Evolutionary conservation across 805 yeast genomes (phyloP).

Genomic region (Candida arabinofermentans): DNA sequence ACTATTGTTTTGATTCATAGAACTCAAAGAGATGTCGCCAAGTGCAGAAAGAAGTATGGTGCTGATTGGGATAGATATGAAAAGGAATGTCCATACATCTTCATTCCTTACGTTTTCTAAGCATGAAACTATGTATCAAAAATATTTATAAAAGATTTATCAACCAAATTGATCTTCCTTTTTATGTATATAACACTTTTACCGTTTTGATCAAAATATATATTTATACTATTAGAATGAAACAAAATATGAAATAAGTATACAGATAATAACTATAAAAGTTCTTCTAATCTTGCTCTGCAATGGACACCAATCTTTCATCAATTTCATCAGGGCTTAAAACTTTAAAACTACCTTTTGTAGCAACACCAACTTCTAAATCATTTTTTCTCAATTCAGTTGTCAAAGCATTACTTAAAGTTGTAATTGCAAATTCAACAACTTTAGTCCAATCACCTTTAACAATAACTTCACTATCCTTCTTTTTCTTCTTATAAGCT

Average conservation of each 20-base stretch:
- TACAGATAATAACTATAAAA: not conserved
- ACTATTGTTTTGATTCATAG: conserved; percentile 84
- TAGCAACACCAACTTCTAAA: conserved; percentile 88
- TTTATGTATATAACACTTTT: too few species aligned
- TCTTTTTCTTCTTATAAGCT: conserved; percentile 64
- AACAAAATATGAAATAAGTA: not conserved
- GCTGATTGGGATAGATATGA: conserved; percentile 88
- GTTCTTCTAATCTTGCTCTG: conserved; percentile 82
- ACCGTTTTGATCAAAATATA: too few species aligned
- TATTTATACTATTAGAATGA: not conserved
- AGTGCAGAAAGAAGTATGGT: conserved; percentile 86
- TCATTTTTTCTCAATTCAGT: conserved; percentile 94
- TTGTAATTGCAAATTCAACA: conserved; percentile 84
- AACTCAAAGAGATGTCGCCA: conserved; percentile 79
- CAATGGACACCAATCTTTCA: conserved; percentile 88
- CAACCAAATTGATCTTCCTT: not conserved
- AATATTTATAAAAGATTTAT: not conserved
- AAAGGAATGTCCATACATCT: conserved; percentile 85
- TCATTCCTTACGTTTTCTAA: conserved; percentile 81
- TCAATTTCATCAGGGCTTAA: conserved; percentile 87
- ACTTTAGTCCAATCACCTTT: conserved; percentile 85
- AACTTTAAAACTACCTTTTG: conserved; percentile 62
- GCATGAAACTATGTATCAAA: not conserved
- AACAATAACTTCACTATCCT: conserved; percentile 44
- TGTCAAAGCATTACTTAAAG: conserved; percentile 80